Conservation (phyloP, 106 monocot genomes). For the Agapanthus africanus region DNA sequence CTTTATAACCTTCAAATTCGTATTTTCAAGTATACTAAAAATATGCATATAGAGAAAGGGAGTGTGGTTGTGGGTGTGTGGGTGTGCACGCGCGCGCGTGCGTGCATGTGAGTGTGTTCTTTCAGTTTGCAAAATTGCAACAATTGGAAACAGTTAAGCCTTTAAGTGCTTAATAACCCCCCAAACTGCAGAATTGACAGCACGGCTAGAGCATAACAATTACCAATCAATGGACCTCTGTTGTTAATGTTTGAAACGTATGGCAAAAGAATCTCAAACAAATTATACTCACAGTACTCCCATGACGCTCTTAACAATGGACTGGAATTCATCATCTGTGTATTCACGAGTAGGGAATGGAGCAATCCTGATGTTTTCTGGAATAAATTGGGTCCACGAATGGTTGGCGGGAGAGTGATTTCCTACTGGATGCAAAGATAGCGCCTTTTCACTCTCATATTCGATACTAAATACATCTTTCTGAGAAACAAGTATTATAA, state of each 20-base stretch:
- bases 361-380: conserved; percentile 59
- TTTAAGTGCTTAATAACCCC: background rate
- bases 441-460: conserved; percentile 7
- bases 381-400: conserved; percentile 43
- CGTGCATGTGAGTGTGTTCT: background rate
- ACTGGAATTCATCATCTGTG: conserved; percentile 89
- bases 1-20: conserved; percentile 4
- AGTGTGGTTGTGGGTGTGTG: no score
- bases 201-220: background rate
- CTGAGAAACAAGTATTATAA: conserved; percentile 58
- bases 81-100: no score
- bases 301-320: conserved; percentile 82
- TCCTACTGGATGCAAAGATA: conserved; percentile 1
- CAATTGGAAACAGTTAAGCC: background rate
- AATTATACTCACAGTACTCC: conserved; percentile 68
- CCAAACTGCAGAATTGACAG: background rate
- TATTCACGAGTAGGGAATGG: conserved; percentile 93
- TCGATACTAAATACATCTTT: conserved; percentile 17
- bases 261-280: background rate
- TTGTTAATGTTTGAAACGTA: background rate
- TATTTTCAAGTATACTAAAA: background rate
- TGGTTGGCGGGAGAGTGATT: conserved; percentile 4
- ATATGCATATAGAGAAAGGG: background rate
- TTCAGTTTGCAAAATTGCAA: background rate
- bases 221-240: background rate